phyloP scores from a whole-genome alignment of 176 grass and related monocot species.

The Elymus sibiricus region DNA sequence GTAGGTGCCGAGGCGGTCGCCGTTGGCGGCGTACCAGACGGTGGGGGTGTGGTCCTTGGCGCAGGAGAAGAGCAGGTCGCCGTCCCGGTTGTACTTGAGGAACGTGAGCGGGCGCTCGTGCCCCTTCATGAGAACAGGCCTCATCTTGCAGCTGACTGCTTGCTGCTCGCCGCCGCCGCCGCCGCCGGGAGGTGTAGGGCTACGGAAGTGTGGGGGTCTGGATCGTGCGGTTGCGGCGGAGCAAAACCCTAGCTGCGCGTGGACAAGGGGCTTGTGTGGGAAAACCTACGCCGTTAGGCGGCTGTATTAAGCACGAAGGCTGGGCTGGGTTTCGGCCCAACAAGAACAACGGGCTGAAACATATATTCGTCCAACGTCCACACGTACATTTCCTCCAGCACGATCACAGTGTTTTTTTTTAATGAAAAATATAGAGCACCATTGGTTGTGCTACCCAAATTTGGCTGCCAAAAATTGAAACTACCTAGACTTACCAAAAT shows the following conservation, averaged over 20 bases:
- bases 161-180: background rate
- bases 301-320: background rate
- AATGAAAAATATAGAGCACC: too few species aligned
- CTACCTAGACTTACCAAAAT: too few species aligned
- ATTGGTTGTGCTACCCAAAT: too few species aligned
- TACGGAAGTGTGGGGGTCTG: background rate
- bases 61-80: conserved; percentile 94
- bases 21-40: conserved; percentile 86
- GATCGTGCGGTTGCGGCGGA: background rate
- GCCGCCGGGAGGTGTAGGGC: background rate
- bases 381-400: background rate
- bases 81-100: conserved; percentile 90
- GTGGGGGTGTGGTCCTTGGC: conserved; percentile 90
- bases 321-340: background rate
- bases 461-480: too few species aligned
- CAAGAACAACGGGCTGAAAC: background rate
- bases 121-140: conserved; percentile 93
- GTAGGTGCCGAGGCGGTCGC: conserved; percentile 79
- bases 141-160: conserved; percentile 29
- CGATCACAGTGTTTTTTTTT: too few species aligned
- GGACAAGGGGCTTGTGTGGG: background rate
- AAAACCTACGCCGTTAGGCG: background rate
- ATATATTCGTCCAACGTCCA: background rate
- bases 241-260: conserved; percentile 29
- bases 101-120: conserved; percentile 90